phyloP scores from a whole-genome alignment of 805 yeast genomes.

The Candida germanica region DNA sequence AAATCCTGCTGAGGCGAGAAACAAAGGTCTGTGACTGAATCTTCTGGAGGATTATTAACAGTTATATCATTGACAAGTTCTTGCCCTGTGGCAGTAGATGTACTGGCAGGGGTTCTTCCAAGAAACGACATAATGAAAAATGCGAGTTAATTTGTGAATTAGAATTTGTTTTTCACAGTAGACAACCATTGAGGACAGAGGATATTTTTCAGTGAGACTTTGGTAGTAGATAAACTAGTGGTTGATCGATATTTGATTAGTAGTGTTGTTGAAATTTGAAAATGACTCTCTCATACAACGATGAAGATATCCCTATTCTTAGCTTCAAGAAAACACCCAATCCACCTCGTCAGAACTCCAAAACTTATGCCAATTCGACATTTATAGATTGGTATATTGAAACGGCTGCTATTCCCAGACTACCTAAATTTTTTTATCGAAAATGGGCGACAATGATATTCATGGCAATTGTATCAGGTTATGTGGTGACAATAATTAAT shows the following conservation, averaged over 20 bases:
- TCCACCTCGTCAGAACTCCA: no score
- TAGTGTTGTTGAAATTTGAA: no score
- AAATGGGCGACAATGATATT: slow-evolving; percentile 50
- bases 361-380: slow-evolving; percentile 40
- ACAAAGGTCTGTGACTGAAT: slow-evolving; percentile 76
- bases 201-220: no score
- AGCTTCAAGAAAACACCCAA: neutral
- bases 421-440: slow-evolving; percentile 16
- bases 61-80: slow-evolving; percentile 69
- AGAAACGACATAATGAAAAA: slow-evolving; percentile 44
- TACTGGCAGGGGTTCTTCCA: slow-evolving; percentile 16
- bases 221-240: no score
- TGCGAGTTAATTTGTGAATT: neutral
- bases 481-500: slow-evolving; percentile 48
- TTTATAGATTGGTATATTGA: slow-evolving; percentile 55
- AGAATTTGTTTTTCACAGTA: no score
- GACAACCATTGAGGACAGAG: no score
- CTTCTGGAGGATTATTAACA: slow-evolving; percentile 84
- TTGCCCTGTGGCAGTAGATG: slow-evolving; percentile 35
- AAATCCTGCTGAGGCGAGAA: slow-evolving; percentile 86
- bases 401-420: slow-evolving; percentile 20
- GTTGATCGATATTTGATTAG: no score
- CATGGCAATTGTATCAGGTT: slow-evolving; percentile 47
- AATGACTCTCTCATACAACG: no score
- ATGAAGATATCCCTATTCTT: slow-evolving; percentile 7